Conservation (phyloP, 768 basidiomycete genomes). For the Candolleomyces aberdarensis region DNA sequence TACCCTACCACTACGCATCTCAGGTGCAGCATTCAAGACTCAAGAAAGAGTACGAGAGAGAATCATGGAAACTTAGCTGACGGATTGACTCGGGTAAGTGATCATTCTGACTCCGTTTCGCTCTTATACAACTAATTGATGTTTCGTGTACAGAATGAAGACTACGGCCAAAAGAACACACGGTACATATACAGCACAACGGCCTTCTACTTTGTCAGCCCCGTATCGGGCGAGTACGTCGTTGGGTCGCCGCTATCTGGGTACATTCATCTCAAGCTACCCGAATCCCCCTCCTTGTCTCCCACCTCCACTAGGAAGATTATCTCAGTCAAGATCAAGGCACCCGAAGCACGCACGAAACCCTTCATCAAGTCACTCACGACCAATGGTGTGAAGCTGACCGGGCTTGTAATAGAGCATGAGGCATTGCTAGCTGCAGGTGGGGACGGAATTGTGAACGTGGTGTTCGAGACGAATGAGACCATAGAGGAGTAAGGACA, state of each 20-base stretch:
- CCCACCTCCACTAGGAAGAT: slow-evolving; percentile 6
- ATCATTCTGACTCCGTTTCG: too few relatives aligned
- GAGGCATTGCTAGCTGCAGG: too few relatives aligned
- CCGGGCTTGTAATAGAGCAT: slow-evolving; percentile 53
- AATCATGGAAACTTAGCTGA: slow-evolving; percentile 68
- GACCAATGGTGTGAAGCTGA: slow-evolving; percentile 47
- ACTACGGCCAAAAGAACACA: slow-evolving; percentile 89
- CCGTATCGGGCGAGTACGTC: too few relatives aligned
- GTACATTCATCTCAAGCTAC: slow-evolving; percentile 53
- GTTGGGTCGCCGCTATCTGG: slow-evolving; percentile 62
- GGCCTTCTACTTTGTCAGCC: slow-evolving; percentile 85
- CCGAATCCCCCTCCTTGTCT: slow-evolving; percentile 27
- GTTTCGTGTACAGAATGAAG: too few relatives aligned
- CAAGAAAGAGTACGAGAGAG: too few relatives aligned
- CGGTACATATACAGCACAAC: slow-evolving; percentile 84
- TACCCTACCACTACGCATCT: too few relatives aligned
- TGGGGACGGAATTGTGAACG: too few relatives aligned
- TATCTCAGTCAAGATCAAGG: slow-evolving; percentile 46
- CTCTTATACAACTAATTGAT: background rate
- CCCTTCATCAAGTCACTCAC: slow-evolving; percentile 59
- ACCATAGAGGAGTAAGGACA: too few relatives aligned
- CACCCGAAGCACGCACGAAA: slow-evolving; percentile 54
- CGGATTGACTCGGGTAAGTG: slow-evolving; percentile 72
- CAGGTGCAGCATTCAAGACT: too few relatives aligned
- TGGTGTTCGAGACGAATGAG: slow-evolving; percentile 67